Conservation (phyloP, 2,329 filamentous ascomycete genomes). For the Ascochyta lentis region DNA sequence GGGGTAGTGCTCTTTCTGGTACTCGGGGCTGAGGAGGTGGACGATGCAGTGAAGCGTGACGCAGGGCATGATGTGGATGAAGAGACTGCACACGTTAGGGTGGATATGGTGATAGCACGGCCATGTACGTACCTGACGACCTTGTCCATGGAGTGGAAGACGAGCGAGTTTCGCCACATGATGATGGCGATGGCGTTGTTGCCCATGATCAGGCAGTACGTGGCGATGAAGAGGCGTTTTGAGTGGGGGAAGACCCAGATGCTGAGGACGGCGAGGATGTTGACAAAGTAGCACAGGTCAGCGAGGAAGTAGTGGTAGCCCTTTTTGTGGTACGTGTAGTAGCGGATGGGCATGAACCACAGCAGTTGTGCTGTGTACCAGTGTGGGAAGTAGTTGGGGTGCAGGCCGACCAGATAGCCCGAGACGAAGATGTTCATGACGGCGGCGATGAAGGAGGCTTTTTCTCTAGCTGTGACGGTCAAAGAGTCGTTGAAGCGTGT, state of each 20-base stretch:
- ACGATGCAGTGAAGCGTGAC: slow-evolving; percentile 91
- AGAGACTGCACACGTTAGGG: slow-evolving; percentile 65
- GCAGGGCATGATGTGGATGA: slow-evolving; percentile 99
- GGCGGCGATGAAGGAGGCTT: slow-evolving; percentile 93
- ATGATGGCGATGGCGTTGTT: slow-evolving; percentile 98
- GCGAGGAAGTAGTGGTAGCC: slow-evolving; percentile 93
- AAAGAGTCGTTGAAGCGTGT: slow-evolving; percentile 88
- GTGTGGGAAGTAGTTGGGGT: slow-evolving; percentile 83
- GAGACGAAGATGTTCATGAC: slow-evolving; percentile 98
- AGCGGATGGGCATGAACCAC: slow-evolving; percentile 97
- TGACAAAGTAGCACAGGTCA: slow-evolving; percentile 98
- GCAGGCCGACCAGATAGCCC: slow-evolving; percentile 88
- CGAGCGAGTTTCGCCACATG: slow-evolving; percentile 98
- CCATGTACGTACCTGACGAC: slow-evolving; percentile 72
- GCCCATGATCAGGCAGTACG: slow-evolving; percentile 90
- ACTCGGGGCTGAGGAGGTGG: slow-evolving; percentile 73
- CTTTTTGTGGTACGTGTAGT: slow-evolving; percentile 86
- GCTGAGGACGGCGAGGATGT: slow-evolving; percentile 79
- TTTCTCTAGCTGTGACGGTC: slow-evolving; percentile 87
- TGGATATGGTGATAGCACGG: background rate
- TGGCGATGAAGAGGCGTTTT: slow-evolving; percentile 88
- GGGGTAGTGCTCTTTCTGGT: slow-evolving; percentile 76
- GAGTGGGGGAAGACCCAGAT: slow-evolving; percentile 92
- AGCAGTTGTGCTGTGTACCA: slow-evolving; percentile 90
- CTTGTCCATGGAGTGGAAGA: slow-evolving; percentile 98